phyloP scores from a whole-genome alignment of 2,329 filamentous ascomycete genomes.

The Fusarium secorum region DNA sequence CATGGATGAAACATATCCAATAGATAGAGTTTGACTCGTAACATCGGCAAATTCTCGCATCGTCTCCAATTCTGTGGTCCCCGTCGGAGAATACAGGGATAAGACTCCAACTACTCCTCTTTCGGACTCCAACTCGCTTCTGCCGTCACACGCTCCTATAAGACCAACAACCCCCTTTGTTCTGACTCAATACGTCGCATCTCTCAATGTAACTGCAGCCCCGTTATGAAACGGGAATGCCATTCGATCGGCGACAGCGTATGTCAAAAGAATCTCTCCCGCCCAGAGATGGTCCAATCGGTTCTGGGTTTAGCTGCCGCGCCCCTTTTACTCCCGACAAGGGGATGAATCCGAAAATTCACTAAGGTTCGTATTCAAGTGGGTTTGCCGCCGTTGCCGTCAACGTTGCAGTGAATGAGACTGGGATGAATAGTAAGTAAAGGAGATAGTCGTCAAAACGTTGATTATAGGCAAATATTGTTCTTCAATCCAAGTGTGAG shows the following conservation, averaged over 20 bases:
- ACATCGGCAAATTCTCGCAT: background rate
- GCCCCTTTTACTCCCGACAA: background rate
- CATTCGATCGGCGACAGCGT: background rate
- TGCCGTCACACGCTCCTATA: background rate
- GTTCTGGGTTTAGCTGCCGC: background rate
- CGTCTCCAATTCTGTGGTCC: background rate
- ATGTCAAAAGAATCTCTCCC: background rate
- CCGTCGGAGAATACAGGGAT: background rate
- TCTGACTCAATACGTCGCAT: background rate
- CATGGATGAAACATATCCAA: background rate
- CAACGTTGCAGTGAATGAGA: background rate
- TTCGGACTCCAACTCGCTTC: background rate
- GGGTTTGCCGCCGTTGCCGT: background rate
- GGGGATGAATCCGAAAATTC: background rate
- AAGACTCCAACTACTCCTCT: background rate
- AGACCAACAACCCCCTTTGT: background rate
- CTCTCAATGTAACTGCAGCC: background rate
- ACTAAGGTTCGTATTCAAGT: background rate
- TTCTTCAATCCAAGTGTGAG: rapidly evolving
- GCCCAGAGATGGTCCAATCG: background rate
- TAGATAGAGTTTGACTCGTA: background rate
- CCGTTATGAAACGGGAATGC: background rate
- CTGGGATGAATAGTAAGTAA: background rate
- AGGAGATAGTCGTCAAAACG: background rate
- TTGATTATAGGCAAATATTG: background rate